phyloP scores from a whole-genome alignment of 768 basidiomycete species.

The Boletus pseudopeckii region DNA sequence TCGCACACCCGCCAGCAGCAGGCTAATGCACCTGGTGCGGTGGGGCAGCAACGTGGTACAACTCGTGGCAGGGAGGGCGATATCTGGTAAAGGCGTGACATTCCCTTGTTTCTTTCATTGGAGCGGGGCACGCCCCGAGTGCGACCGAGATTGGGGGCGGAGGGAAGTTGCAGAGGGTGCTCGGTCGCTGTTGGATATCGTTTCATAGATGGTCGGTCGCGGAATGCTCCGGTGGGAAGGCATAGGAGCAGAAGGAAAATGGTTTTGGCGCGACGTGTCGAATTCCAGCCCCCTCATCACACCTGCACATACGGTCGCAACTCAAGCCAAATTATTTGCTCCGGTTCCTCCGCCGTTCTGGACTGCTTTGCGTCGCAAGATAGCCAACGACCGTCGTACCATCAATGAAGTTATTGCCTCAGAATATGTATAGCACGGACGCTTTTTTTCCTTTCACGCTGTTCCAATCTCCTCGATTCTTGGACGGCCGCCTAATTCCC shows the following conservation, averaged over 20 bases:
- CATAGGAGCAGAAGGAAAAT: constrained; percentile 18
- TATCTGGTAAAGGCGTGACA: constrained; percentile 39
- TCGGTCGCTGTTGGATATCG: constrained; percentile 35
- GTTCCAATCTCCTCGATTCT: constrained; percentile 10
- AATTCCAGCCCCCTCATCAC: constrained; percentile 4
- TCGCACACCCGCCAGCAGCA: constrained; percentile 84
- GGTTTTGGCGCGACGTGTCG: constrained; percentile 26
- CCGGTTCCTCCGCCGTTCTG: constrained; percentile 16
- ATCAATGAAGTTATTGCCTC: constrained; percentile 38
- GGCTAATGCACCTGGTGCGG: constrained; percentile 45
- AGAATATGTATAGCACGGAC: constrained; percentile 60
- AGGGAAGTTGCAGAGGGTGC: constrained; percentile 32
- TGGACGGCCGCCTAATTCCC: constrained; percentile 32
- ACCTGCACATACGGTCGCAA: constrained; percentile 9
- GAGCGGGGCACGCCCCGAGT: constrained; percentile 41
- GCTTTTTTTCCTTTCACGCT: constrained; percentile 65
- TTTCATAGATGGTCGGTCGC: constrained; percentile 35
- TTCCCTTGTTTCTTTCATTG: constrained; percentile 33
- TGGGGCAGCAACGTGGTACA: constrained; percentile 43
- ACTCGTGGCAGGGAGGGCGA: constrained; percentile 44
- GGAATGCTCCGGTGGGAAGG: constrained; percentile 17
- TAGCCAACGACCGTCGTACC: constrained; percentile 20
- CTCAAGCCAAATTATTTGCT: constrained; percentile 17
- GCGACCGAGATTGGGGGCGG: constrained; percentile 42
- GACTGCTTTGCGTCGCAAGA: constrained; percentile 19